Evolutionary conservation across 805 yeast species (phyloP).

Genomic region (Kodamaea leandrae): DNA sequence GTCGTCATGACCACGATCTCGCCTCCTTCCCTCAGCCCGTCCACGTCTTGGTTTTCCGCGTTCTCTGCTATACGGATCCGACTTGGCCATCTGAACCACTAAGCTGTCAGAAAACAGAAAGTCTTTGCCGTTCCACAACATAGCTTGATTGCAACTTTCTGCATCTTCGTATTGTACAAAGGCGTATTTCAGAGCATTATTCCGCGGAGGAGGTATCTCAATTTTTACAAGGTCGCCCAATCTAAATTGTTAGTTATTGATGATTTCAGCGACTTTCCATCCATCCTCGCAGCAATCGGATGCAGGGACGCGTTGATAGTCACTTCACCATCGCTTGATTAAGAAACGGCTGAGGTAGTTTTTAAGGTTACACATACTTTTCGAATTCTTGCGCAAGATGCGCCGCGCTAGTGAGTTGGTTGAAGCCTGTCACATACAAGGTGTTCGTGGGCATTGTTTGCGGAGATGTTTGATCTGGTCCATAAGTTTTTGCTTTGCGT

Average conservation of each 20-base stretch:
- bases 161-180: slow-evolving; percentile 56
- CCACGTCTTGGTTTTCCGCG: slow-evolving; percentile 8
- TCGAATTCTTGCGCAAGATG: slow-evolving; percentile 61
- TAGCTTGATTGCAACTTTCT: slow-evolving; percentile 54
- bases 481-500: background rate
- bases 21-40: background rate
- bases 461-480: background rate
- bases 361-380: slow-evolving; percentile 52
- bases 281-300: too few species aligned
- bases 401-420: slow-evolving; percentile 51
- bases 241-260: slow-evolving; percentile 28
- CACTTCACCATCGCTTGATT: too few species aligned
- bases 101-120: slow-evolving; percentile 44
- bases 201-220: slow-evolving; percentile 62
- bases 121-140: slow-evolving; percentile 46
- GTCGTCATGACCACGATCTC: background rate
- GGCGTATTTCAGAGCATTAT: slow-evolving; percentile 59
- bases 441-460: slow-evolving; percentile 44
- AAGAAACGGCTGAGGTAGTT: too few species aligned
- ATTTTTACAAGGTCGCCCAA: slow-evolving; percentile 57
- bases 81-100: slow-evolving; percentile 54
- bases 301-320: too few species aligned
- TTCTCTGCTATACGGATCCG: slow-evolving; percentile 42
- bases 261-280: background rate
- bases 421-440: slow-evolving; percentile 57